phyloP scores from a whole-genome alignment of 1,284 basidiomycete species.

The Trichosporon sp. region DNA sequence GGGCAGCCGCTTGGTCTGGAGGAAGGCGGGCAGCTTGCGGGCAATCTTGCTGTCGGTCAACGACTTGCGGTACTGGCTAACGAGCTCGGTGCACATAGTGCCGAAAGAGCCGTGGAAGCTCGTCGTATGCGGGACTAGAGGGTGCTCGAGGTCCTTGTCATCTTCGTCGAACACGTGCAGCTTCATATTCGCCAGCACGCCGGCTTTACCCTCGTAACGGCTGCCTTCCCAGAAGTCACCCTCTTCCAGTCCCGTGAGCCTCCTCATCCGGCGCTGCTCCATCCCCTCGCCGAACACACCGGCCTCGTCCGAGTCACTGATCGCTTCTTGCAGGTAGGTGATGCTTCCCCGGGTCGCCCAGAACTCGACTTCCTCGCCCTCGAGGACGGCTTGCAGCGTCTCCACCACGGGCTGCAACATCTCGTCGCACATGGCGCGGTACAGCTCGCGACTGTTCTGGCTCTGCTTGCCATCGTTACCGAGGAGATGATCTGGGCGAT shows the following conservation, averaged over 20 bases:
- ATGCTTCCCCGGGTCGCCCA: conserved; percentile 72
- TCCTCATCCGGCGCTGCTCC: conserved; percentile 39
- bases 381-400: conserved; percentile 53
- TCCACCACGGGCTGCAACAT: conserved; percentile 62
- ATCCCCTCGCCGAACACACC: conserved; percentile 31
- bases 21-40: conserved; percentile 27
- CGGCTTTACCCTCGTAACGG: conserved; percentile 34
- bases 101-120: conserved; percentile 30
- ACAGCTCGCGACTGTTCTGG: conserved; percentile 41
- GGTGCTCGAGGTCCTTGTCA: not conserved
- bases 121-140: not conserved
- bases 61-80: conserved; percentile 22
- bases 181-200: conserved; percentile 26
- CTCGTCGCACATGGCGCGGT: conserved; percentile 55
- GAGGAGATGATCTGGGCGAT: conserved; percentile 41
- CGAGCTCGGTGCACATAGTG: conserved; percentile 20
- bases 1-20: conserved; percentile 34
- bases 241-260: conserved; percentile 35
- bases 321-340: conserved; percentile 45
- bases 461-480: conserved; percentile 25
- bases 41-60: not conserved
- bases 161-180: conserved; percentile 31
- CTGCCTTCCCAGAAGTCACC: conserved; percentile 44
- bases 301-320: conserved; percentile 23
- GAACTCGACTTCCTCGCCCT: conserved; percentile 53